Evolutionary conservation across 1,284 basidiomycete genomes (phyloP), one percentile per base, ranked within the genome.

Genomic region (Phylloporus sp.): DNA sequence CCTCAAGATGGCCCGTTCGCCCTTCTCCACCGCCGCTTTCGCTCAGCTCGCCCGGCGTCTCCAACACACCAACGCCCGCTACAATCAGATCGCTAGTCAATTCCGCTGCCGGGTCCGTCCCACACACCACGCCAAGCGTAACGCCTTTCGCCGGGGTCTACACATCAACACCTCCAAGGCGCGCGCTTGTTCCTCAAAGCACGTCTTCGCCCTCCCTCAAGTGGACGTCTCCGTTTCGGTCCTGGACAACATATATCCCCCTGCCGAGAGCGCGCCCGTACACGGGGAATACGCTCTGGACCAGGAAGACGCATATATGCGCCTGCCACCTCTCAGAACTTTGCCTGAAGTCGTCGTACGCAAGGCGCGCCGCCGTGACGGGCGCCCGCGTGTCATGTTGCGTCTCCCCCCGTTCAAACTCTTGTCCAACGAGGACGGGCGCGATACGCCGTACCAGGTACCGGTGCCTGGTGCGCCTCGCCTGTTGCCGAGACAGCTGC

Each of bases 111-210:
- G 63, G 60, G 68, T 59, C 63, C 69, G 59, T 12, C 79, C 73
- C 18, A 82, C 80, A 0, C 65, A 76, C 66, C 82, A 81, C 68
- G 84, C 84, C 1, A 80, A 79, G 54, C 78, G 70, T 5, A 80
- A 76, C 32, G 86, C 86, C 13, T 65, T 64, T 24, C 66, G 69
- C 29, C 77, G 82, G 18, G 77, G 79, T 15, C 80, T 87, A 12
- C 66, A 64, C 34, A 73, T 88, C 50, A 76, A 84, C 70, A 79
- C 79, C 32, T 58, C 68, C 13, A 76, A 75, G 42, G 86, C 86
- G 1, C 68, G 74, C 28, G 74, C 71, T 12, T 80, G 80, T 60
- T 77, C 81, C 4, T 72, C 73, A 20, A 69, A 64, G 28, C 65
- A 74, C 10, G 75, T 86, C 61, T 82, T 81, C 60, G 49, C 63